Evolutionary conservation across 1,284 basidiomycete genomes (phyloP).

Genomic region (Coniferiporia sulphurascens): DNA sequence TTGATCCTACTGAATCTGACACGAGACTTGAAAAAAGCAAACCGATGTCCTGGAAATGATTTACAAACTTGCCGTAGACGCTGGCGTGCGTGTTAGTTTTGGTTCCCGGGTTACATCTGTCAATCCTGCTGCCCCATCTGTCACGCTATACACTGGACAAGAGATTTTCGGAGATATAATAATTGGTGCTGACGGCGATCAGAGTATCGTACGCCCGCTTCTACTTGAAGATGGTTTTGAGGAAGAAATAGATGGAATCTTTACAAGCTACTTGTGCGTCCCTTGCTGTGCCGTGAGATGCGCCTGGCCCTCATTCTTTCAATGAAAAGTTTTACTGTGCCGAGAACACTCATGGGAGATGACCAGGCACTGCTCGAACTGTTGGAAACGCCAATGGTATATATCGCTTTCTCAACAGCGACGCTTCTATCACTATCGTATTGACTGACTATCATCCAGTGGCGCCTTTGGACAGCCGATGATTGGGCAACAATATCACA

Average conservation of each 20-base stretch:
- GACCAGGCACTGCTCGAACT: neutral
- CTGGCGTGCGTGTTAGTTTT: slow-evolving; percentile 33
- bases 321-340: neutral
- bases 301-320: neutral
- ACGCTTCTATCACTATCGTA: neutral
- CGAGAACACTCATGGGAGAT: neutral
- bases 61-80: slow-evolving; percentile 39
- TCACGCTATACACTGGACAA: slow-evolving; percentile 43
- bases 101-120: slow-evolving; percentile 35
- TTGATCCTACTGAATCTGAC: neutral
- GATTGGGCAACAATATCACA: slow-evolving; percentile 1
- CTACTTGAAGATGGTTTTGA: slow-evolving; percentile 18
- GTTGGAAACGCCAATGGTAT: neutral
- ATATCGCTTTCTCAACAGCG: neutral
- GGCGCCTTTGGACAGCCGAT: slow-evolving; percentile 10
- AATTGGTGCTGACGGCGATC: slow-evolving; percentile 59
- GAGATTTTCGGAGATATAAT: slow-evolving; percentile 50
- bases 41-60: slow-evolving; percentile 42
- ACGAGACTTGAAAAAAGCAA: slow-evolving; percentile 29
- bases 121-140: slow-evolving; percentile 26
- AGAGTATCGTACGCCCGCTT: slow-evolving; percentile 32
- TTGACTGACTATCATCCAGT: neutral
- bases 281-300: neutral
- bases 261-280: slow-evolving; percentile 5
- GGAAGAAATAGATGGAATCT: neutral